A percentile compares a stretch with the other conserved stretches of the same genome.
These are phyloP conservation scores for Dendrobium chrysotoxum DNA, from an alignment of 106 monocot species.

Conservation along the genomic window DNA sequence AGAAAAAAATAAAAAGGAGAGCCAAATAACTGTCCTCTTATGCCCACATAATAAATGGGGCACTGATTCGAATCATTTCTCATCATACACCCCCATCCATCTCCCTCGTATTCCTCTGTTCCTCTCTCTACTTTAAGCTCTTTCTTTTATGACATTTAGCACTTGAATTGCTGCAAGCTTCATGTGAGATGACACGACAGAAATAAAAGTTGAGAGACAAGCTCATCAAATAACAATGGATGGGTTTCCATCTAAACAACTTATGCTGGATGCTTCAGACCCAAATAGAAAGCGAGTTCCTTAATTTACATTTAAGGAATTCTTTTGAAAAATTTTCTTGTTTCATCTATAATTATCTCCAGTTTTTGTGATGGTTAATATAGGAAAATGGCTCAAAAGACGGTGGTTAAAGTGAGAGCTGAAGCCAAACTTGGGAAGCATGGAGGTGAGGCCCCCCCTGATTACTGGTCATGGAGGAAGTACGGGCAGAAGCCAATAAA, in stretches of 20 bases:
- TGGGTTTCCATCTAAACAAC: background rate
- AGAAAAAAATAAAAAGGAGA: no score
- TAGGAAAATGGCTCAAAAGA: constrained; percentile 35
- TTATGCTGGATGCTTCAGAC: background rate
- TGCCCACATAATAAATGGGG: background rate
- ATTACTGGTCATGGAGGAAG: constrained; percentile 61
- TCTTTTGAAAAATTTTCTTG: background rate
- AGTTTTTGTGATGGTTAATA: background rate
- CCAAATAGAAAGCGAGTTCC: constrained; percentile 12
- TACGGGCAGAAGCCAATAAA: constrained; percentile 30
- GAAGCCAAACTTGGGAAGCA: constrained; percentile 25
- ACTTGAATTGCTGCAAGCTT: background rate
- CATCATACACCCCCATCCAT: background rate
- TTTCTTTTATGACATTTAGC: background rate
- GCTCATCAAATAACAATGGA: constrained; percentile 1
- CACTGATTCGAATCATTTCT: constrained; percentile 11
- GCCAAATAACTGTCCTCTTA: background rate
- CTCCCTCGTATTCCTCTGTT: background rate
- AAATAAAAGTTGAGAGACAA: background rate
- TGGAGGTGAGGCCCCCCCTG: constrained; percentile 39
- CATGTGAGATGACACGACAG: constrained; percentile 9
- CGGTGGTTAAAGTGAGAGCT: constrained; percentile 27
- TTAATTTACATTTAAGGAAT: background rate
- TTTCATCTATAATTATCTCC: background rate
- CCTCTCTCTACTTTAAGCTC: background rate